phyloP scores from a whole-genome alignment of 345 rosid genomes.

The Draba incana region DNA sequence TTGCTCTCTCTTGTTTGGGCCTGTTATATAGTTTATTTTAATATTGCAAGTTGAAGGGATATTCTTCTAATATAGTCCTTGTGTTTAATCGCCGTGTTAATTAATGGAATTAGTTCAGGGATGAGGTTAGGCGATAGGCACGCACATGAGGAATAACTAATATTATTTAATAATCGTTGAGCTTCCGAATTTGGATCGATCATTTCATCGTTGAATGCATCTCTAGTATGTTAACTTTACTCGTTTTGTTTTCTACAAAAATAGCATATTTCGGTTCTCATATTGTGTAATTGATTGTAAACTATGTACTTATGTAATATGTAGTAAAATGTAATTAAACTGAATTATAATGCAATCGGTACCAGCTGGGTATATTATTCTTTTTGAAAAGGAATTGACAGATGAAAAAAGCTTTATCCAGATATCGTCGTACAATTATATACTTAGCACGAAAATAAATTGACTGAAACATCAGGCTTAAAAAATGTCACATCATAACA shows the following conservation, averaged over 20 bases:
- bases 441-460: not conserved
- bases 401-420: conserved; percentile 23
- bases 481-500: conserved; percentile 8
- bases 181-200: conserved; percentile 26
- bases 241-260: not conserved
- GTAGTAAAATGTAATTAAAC: not conserved
- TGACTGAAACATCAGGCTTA: not conserved
- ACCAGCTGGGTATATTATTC: not conserved
- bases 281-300: not conserved
- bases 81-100: not conserved
- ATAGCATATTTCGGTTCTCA: not conserved
- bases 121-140: conserved; percentile 23
- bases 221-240: conserved; percentile 1
- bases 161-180: conserved; percentile 4
- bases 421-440: not conserved
- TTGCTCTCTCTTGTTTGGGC: conserved; percentile 1
- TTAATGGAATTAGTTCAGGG: not conserved
- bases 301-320: not conserved
- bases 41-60: conserved; percentile 29
- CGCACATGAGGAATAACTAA: not conserved
- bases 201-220: conserved; percentile 16
- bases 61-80: conserved; percentile 9
- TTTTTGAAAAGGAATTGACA: not conserved
- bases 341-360: not conserved
- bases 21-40: conserved; percentile 10